Base-by-base conservation (phyloP, 2,329 filamentous ascomycete genomes). In the Chaetomium olivaceum region DNA sequence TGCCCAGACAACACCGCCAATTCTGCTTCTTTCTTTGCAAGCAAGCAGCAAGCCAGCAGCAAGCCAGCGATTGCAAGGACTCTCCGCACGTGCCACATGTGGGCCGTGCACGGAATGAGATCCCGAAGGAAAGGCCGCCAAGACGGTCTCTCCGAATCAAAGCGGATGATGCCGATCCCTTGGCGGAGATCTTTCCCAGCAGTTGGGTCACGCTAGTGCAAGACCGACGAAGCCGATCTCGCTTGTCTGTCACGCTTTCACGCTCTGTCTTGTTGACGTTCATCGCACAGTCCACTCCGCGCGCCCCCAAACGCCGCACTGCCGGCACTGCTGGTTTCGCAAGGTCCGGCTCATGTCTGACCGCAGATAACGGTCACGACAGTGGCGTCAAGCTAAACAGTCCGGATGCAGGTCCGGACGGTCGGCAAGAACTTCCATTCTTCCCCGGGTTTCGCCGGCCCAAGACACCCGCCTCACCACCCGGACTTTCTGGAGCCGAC, bases 121-220 rank as follows among this genome's bases (percentile, higher is more conserved):
- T 52, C n/a, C 23, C 33, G 33, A 46, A 58, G 16, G 21, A 57
- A 46, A 33, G 56, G 43, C 33, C 29, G 70, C 70, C 70, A 71
- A 71, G 69, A 51, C 69, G 69, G 69, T 55, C 69, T 65, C 67
- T 48, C 69, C 67, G 69, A 67, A 54, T 50, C 19, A 36, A 36
- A 43, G 60, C 27, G 23, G 31, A 36, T 55, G 33, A 29, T 50
- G 64, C 52, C 58, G 61, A 66, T 66, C 64, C 43, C 61, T 65
- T 61, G 60, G 63, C 58, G 51, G 27, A 36, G 61, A 65, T 65
- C 60, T 55, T 36, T 55, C 55, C 63, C 63, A 58, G 46, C 39
- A 19, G 16, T n/a, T 60, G 29, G 64, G 64, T 58, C 57, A 29
- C 57, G 62, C 57, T 64, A 59, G 29, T 25, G 29, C 23, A 60